Evolutionary conservation across 345 rosid genomes (phyloP).

Genomic region (Linum usitatissimum): DNA sequence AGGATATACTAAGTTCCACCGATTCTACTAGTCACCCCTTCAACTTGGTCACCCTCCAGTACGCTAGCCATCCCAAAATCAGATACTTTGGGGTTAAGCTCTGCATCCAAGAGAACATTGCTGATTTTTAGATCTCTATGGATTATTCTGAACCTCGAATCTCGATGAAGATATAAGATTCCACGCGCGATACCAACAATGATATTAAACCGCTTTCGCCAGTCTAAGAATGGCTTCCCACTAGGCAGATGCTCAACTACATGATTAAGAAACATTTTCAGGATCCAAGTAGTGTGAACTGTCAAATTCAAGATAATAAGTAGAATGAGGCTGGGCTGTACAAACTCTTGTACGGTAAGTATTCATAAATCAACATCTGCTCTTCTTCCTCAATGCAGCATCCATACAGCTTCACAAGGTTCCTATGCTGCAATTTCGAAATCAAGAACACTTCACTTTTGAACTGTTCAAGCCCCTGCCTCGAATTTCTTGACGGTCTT

Average conservation of each 20-base stretch:
- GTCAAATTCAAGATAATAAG: neutral
- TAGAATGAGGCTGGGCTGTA: neutral
- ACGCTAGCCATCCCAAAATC: no score
- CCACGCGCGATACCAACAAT: constrained; percentile 2
- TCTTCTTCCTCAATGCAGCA: constrained; percentile 13
- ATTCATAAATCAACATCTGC: constrained; percentile 12
- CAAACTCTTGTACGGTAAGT: constrained; percentile 13
- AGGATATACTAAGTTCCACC: no score
- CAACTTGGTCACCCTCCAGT: no score
- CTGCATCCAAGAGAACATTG: neutral
- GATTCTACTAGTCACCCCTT: no score
- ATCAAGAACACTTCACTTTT: neutral
- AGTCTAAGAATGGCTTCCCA: neutral
- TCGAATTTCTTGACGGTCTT: neutral
- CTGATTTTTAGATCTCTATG: neutral
- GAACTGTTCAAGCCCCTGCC: neutral
- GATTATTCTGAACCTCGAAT: constrained; percentile 1
- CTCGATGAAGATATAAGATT: constrained; percentile 3
- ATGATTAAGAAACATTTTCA: neutral
- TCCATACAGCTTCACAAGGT: constrained; percentile 7
- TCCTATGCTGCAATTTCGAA: neutral
- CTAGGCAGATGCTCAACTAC: neutral
- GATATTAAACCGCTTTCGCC: neutral
- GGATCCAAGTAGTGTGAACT: neutral
- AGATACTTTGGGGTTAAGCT: neutral